phyloP scores from a whole-genome alignment of 768 basidiomycete species.

The Suillus decipiens region DNA sequence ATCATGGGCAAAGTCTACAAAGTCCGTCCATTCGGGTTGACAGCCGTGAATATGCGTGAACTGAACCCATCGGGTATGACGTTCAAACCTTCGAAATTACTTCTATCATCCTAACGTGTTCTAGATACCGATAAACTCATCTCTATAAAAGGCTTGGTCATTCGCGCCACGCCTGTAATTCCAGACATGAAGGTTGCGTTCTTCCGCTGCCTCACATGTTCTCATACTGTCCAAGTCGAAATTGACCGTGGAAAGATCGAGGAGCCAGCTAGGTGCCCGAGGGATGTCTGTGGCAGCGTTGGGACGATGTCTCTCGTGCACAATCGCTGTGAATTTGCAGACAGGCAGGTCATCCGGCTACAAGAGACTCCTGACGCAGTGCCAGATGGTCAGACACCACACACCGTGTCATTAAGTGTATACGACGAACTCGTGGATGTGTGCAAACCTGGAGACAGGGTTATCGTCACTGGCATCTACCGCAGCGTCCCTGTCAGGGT shows the following conservation, averaged over 20 bases:
- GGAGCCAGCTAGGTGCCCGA: slow-evolving; percentile 88
- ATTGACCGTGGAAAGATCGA: slow-evolving; percentile 98
- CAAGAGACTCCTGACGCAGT: slow-evolving; percentile 99
- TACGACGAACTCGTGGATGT: slow-evolving; percentile 98
- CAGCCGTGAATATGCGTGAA: slow-evolving; percentile 89
- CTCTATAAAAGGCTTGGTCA: slow-evolving; percentile 94
- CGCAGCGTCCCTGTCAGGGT: slow-evolving; percentile 94
- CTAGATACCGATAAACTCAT: slow-evolving; percentile 98
- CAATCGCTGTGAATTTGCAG: slow-evolving; percentile 95
- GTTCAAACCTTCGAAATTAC: slow-evolving; percentile 1
- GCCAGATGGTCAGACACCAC: slow-evolving; percentile 97
- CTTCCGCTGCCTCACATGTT: slow-evolving; percentile 95
- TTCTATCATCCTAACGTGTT: slow-evolving; percentile 8
- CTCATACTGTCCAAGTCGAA: slow-evolving; percentile 95
- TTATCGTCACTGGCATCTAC: slow-evolving; percentile 92
- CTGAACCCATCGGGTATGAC: slow-evolving; percentile 86
- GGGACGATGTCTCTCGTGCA: slow-evolving; percentile 96
- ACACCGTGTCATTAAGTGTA: slow-evolving; percentile 95
- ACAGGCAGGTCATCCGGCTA: slow-evolving; percentile 91
- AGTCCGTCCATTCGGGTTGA: slow-evolving; percentile 87
- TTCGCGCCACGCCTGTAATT: slow-evolving; percentile 95
- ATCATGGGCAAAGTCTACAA: slow-evolving; percentile 90
- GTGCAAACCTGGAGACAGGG: slow-evolving; percentile 93
- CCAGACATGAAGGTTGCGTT: slow-evolving; percentile 99
- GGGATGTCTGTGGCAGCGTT: slow-evolving; percentile 86